Conservation (phyloP, 805 yeast genomes). For the Metschnikowia colocasiae region DNA sequence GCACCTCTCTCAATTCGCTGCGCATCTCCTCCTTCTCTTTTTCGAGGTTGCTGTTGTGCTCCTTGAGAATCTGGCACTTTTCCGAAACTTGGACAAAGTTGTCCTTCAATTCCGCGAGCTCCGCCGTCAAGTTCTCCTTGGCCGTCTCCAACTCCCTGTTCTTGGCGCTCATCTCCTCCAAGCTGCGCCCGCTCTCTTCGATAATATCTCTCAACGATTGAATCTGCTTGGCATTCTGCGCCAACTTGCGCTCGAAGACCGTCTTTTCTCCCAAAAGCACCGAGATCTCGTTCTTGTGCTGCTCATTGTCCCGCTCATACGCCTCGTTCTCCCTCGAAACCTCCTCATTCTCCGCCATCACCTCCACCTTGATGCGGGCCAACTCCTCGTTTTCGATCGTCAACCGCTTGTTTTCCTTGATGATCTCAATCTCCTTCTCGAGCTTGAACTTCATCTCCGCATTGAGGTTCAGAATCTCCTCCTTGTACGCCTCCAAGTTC, state of each 20-base stretch:
- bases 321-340: conserved; percentile 43
- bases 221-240: conserved; percentile 45
- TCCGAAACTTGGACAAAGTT: conserved; percentile 17
- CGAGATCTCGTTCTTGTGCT: conserved; percentile 25
- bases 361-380: conserved; percentile 22
- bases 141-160: conserved; percentile 26
- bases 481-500: conserved; percentile 32
- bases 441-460: conserved; percentile 51
- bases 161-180: conserved; percentile 45
- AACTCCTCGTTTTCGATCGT: conserved; percentile 56
- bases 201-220: conserved; percentile 54
- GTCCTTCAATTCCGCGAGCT: conserved; percentile 26
- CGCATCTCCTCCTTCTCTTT: conserved; percentile 30
- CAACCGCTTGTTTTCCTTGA: conserved; percentile 59
- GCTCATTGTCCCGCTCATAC: conserved; percentile 29
- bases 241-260: conserved; percentile 35
- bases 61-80: conserved; percentile 24
- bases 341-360: conserved; percentile 31
- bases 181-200: conserved; percentile 58
- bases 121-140: conserved; percentile 26
- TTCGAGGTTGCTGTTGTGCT: conserved; percentile 34
- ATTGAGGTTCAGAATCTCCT: conserved; percentile 53
- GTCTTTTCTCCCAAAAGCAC: conserved; percentile 34
- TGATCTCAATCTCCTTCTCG: conserved; percentile 62
- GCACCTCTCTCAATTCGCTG: conserved; percentile 30